Base-by-base conservation (phyloP, 2,329 filamentous ascomycete species). In the Epichloe festucae region DNA sequence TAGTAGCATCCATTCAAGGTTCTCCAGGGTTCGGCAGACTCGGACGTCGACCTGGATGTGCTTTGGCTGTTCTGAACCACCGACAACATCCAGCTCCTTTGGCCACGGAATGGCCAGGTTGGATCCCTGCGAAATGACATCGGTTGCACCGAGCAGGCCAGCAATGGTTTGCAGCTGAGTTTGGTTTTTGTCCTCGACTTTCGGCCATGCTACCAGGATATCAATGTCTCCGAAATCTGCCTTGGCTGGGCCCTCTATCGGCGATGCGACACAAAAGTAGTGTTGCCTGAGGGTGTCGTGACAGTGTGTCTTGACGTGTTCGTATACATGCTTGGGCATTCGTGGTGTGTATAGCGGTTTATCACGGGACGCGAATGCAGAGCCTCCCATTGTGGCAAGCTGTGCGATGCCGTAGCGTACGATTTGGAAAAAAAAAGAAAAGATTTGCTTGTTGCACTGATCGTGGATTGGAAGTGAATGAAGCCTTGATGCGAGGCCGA, bases 31-130 rank as follows among this genome's bases (percentile, higher is more conserved):
- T 2, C 59, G 58, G 52, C 74, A 81, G 23, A 83, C 62, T 34
- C 78, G 73, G 1, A 91, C 63, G 60, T 93, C 87, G 27, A 91
- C 71, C 58, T 93, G 87, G 4, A 87, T 75, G 59, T 73, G 77
- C 35, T 47, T 55, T 10, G 17, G 21, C 8, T 55, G 17, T 2
- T 27, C 34, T 34, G 44, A 23, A 11, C 49, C 35, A 0, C 34
- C 17, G 4, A 42, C 38, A 4, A 38, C 40, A 5, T 47, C 42
- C 3, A 43, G 35, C 8, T 52, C 21, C 36, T 41, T 52, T 0
- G 77, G 78, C 74, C 77, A 80, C 0, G 71, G 73, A 2, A 88
- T 65, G 1, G 82, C 82, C 44, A 79, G 69, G 47, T 74, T 71
- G 2, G 58, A 55, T 1, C 61, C 56, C 1, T 62, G 59, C 7